Base-by-base conservation (phyloP, 1,139 yeast genomes). In the Taphrina deformans region DNA sequence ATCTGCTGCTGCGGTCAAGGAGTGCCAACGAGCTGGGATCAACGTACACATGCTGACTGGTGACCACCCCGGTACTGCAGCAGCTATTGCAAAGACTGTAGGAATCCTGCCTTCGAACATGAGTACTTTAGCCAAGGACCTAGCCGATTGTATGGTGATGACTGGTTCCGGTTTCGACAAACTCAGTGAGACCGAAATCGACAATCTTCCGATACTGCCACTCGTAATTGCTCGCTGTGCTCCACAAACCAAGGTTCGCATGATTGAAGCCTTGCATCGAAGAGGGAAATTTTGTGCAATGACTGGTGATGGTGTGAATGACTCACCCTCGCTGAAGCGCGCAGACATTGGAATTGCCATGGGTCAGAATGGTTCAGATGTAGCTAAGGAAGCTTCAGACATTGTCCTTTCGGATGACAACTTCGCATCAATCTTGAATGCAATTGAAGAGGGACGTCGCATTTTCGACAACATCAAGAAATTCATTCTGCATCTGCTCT, bases 241-340 rank as follows among this genome's bases (percentile, higher is more conserved):
- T 12, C 96, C 96, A 2, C 89, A 86, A 73, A 88, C 95, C 38
- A 88, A 88, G 74, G 95, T 88, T 24, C 82, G 91, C 70, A 86
- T 88, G 88, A 87, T 88, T 72, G 92, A 88, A 46, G 93, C 95
- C 0, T 79, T 88, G 52, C 93, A 88, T 71, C 83, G 95, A 69
- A 82, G 92, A 68, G 75, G 79, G 21, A 84, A 84, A 69, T 86
- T 85, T 72, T 85, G 87, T 70, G 95, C 93, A 38, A 88, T 88
- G 95, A 88, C 96, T 48, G 96, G 95, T 70, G 95, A 88, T 75
- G 95, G 95, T 70, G 92, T 88, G 62, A 88, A 88, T 73, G 95
- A 88, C 74, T 87, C 93, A 2, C 96, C 95, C 21, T 84, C 90
- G 3, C 80, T 88, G 75, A 87, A 87, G 73, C 85, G 83, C 69